A percentile compares a stretch with the other conserved stretches of the same genome.
Conservation (phyloP, 2,329 filamentous ascomycete genomes). For the Sporothrix pallida region DNA sequence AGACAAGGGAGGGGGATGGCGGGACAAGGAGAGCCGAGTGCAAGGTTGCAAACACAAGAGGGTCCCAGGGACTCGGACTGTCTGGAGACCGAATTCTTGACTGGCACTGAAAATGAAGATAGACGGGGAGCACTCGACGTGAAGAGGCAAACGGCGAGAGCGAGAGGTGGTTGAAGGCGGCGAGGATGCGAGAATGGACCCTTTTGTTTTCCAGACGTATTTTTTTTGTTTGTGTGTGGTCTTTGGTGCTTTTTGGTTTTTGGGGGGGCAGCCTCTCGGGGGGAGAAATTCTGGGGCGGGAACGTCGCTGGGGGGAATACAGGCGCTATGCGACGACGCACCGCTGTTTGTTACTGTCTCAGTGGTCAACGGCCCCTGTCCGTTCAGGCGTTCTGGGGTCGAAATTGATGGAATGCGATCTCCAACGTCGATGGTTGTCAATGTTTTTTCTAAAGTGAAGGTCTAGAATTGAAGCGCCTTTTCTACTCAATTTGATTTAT, state of each 20-base stretch:
- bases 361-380: background rate
- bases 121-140: background rate
- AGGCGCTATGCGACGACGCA: background rate
- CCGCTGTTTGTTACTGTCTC: constrained; percentile 8
- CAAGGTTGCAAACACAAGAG: constrained; percentile 17
- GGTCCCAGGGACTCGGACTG: background rate
- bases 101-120: background rate
- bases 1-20: background rate
- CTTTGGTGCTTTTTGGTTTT: background rate
- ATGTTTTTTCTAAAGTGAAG: too few species aligned
- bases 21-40: background rate
- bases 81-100: constrained; percentile 2
- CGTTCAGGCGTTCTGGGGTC: background rate
- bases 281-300: constrained; percentile 8
- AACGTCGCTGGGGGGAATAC: background rate
- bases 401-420: background rate
- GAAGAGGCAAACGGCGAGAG: background rate
- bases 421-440: too few species aligned
- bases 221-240: constrained; percentile 26
- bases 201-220: constrained; percentile 9
- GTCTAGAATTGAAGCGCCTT: background rate
- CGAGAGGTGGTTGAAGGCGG: constrained; percentile 13
- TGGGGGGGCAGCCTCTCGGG: background rate
- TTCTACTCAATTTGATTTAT: background rate
- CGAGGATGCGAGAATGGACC: background rate